Evolutionary conservation across 495 filamentous ascomycete genomes (phyloP), one percentile per base, ranked within the genome.

Genomic region (Xylaria sp.): DNA sequence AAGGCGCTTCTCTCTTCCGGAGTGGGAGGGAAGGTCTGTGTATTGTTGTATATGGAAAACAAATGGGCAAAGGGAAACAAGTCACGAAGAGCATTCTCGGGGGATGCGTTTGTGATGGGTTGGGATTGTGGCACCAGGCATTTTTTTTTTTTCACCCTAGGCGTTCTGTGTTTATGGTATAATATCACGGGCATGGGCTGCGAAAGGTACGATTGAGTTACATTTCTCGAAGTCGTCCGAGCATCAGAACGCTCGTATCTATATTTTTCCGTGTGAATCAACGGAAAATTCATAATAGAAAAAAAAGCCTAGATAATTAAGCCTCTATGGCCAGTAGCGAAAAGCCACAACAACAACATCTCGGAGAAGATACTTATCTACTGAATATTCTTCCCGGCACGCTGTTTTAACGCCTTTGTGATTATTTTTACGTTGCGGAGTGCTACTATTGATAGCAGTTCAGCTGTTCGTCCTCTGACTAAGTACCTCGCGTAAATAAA

Each of bases 101-200:
- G 29, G 41, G 26, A 48, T 48, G 61, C 3, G 61, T 17, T 48
- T 33, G 46, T 19, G 15, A 11, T 43, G 41, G 26, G 29, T 48
- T 64, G 61, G 37, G 41, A 48, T 33, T 33, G 21, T 26, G 61
- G 61, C 15, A 48, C n/a, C n/a, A 7, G 61, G 61, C 41, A 48
- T 64, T 29, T 44, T 64, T n/a, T 15, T n/a, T n/a, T n/a, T n/a
- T n/a, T n/a, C n/a, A n/a, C n/a, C n/a, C n/a, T 31, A 48, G 61
- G 61, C 41, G 61, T 64, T 46, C 37, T 46, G 24, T 46, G 61
- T 26, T 46, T 64, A 19, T 46, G 61, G 37, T 46, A 31, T 29
- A 31, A 46, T 48, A 17, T 31, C 14, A 33, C 48, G 26, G 40
- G n/a, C 7, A 35, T n/a, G 61, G 26, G 37, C 37, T 62, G 37